Conservation (phyloP, 1,284 basidiomycete genomes). For the Cystobasidium pallidum region DNA sequence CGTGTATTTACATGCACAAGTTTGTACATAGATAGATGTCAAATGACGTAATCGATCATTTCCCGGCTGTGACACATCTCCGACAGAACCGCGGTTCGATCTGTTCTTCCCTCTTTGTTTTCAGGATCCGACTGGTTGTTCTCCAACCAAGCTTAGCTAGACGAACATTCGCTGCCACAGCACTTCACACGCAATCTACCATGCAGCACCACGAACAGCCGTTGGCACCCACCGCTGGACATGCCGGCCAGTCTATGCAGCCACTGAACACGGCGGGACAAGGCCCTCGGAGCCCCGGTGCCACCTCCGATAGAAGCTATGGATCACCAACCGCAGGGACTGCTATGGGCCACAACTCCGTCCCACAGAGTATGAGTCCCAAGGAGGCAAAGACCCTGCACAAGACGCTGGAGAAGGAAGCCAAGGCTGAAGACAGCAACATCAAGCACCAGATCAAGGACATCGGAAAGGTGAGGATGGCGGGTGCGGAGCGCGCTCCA, state of each 20-base stretch:
- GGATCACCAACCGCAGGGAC: not conserved
- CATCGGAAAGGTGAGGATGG: slow-evolving; percentile 21
- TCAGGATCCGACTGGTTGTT: too few species aligned
- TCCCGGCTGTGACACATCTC: slow-evolving; percentile 3
- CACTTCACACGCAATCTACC: too few species aligned
- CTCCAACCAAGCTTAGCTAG: too few species aligned
- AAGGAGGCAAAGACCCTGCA: slow-evolving; percentile 38
- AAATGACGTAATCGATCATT: slow-evolving; percentile 4
- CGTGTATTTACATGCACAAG: not conserved
- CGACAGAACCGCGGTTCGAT: not conserved
- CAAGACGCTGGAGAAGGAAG: slow-evolving; percentile 40
- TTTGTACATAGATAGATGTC: not conserved
- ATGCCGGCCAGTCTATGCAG: not conserved
- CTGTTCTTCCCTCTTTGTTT: not conserved
- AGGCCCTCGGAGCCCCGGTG: not conserved
- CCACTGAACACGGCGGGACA: not conserved
- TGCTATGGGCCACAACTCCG: not conserved
- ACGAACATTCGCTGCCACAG: too few species aligned
- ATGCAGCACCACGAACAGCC: slow-evolving; percentile 39
- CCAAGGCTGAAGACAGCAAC: slow-evolving; percentile 28
- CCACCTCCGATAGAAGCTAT: not conserved
- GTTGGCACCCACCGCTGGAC: slow-evolving; percentile 1
- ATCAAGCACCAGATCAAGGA: slow-evolving; percentile 44
- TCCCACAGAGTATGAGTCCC: slow-evolving; percentile 19
- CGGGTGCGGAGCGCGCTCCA: not conserved